phyloP scores from a whole-genome alignment of 2,329 filamentous ascomycete species.

The Davidsoniella eucalypti region DNA sequence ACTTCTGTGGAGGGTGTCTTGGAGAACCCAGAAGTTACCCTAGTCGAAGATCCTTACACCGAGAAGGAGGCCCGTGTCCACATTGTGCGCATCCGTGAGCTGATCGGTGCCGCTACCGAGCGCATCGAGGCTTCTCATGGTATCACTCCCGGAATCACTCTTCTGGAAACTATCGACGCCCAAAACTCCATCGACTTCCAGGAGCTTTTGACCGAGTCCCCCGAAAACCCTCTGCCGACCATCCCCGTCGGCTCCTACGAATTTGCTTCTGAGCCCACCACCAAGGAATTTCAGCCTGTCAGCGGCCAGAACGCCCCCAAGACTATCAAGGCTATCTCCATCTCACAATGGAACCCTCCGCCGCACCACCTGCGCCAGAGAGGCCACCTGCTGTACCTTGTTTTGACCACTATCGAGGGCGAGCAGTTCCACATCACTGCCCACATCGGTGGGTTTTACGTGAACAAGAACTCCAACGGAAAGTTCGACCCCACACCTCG shows the following conservation, averaged over 20 bases:
- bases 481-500: constrained; percentile 88
- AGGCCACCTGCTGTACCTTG: constrained; percentile 81
- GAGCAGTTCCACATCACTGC: constrained; percentile 90
- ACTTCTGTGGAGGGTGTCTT: constrained; percentile 73
- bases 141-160: constrained; percentile 65
- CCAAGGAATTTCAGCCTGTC: constrained; percentile 56
- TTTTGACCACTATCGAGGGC: constrained; percentile 80
- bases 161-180: constrained; percentile 60
- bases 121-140: constrained; percentile 77
- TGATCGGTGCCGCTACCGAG: constrained; percentile 83
- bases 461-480: constrained; percentile 88
- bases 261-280: constrained; percentile 50
- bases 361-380: constrained; percentile 81
- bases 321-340: constrained; percentile 73
- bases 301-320: constrained; percentile 56
- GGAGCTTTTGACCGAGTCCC: constrained; percentile 1
- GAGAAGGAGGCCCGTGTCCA: constrained; percentile 97
- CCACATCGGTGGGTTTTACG: constrained; percentile 87
- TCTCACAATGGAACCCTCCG: constrained; percentile 93
- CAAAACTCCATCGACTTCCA: constrained; percentile 22
- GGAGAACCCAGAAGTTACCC: constrained; percentile 57
- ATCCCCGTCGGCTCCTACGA: constrained; percentile 51
- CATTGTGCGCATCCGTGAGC: constrained; percentile 73
- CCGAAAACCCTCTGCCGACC: not conserved
- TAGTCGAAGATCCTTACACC: constrained; percentile 92